Percentiles rank a stretch among this genome's conserved stretches.
These are phyloP conservation scores for Arthromyces matolae DNA, from an alignment of 768 basidiomycete species.

Conservation along the genomic window DNA sequence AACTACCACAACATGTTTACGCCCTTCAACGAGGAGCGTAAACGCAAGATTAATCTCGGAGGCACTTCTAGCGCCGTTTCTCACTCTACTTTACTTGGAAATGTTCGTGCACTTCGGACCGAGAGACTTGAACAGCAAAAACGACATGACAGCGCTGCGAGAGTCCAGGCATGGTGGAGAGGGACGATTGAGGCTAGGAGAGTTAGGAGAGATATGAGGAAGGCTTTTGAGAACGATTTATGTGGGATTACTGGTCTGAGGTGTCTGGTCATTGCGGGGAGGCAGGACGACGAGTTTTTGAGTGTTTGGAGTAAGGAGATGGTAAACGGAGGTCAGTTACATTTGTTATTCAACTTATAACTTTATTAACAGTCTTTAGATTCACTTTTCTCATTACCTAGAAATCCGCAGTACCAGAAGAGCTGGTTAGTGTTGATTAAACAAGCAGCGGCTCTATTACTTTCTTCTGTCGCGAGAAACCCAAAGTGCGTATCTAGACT, in stretches of 20 bases:
- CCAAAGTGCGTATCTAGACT: slow-evolving; percentile 42
- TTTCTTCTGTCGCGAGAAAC: slow-evolving; percentile 45
- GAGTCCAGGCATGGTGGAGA: slow-evolving; percentile 71
- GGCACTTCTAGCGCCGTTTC: slow-evolving; percentile 52
- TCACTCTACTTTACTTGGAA: slow-evolving; percentile 54
- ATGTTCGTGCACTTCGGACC: slow-evolving; percentile 56
- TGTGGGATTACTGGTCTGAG: slow-evolving; percentile 54
- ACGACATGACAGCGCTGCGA: slow-evolving; percentile 53
- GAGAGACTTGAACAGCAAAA: slow-evolving; percentile 55
- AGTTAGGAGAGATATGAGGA: slow-evolving; percentile 43
- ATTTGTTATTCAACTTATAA: neutral
- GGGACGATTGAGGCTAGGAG: slow-evolving; percentile 39
- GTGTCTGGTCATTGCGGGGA: slow-evolving; percentile 60
- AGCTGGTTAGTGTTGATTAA: slow-evolving; percentile 65
- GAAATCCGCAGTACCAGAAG: slow-evolving; percentile 28
- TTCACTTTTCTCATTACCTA: slow-evolving; percentile 36
- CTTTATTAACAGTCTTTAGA: slow-evolving; percentile 24
- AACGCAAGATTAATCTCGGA: slow-evolving; percentile 74
- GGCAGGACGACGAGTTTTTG: slow-evolving; percentile 42
- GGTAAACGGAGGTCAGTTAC: slow-evolving; percentile 19
- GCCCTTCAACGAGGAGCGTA: slow-evolving; percentile 22
- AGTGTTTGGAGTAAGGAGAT: slow-evolving; percentile 44
- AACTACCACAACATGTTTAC: slow-evolving; percentile 1
- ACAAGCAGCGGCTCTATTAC: slow-evolving; percentile 43
- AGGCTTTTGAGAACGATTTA: slow-evolving; percentile 49